phyloP scores from a whole-genome alignment of 2,329 filamentous ascomycete species.

The Pseudogymnoascus sp. region DNA sequence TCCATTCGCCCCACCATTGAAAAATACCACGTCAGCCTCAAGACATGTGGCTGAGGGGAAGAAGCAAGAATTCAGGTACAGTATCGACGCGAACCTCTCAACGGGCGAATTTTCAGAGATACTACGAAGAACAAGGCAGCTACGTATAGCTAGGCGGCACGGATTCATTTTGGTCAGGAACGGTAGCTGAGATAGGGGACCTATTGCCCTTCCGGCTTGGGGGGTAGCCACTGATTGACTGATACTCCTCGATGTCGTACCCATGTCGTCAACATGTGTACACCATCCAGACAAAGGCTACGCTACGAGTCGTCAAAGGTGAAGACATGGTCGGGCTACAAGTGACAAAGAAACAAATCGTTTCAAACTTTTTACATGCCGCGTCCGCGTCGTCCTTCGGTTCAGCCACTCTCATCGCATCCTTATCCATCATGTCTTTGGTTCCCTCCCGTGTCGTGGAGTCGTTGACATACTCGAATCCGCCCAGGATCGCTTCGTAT shows the following conservation, averaged over 20 bases:
- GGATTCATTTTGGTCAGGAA: background rate
- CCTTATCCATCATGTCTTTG: background rate
- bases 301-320: constrained; percentile 1
- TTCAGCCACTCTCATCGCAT: background rate
- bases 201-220: background rate
- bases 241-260: background rate
- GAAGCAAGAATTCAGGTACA: background rate
- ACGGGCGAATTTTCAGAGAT: background rate
- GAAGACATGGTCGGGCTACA: background rate
- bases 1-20: constrained; percentile 1
- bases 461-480: background rate
- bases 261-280: constrained; percentile 3
- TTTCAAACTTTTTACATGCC: background rate
- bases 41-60: constrained; percentile 5
- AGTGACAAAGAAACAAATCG: constrained; percentile 5
- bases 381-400: background rate
- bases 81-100: background rate
- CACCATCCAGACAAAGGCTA: background rate
- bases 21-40: constrained; percentile 3
- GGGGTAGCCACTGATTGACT: background rate
- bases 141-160: background rate
- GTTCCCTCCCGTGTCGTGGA: background rate
- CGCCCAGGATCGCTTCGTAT: background rate
- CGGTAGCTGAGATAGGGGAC: background rate
- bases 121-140: background rate